Base-by-base conservation (phyloP, 345 rosid species). In the Corchorus capsularis region DNA sequence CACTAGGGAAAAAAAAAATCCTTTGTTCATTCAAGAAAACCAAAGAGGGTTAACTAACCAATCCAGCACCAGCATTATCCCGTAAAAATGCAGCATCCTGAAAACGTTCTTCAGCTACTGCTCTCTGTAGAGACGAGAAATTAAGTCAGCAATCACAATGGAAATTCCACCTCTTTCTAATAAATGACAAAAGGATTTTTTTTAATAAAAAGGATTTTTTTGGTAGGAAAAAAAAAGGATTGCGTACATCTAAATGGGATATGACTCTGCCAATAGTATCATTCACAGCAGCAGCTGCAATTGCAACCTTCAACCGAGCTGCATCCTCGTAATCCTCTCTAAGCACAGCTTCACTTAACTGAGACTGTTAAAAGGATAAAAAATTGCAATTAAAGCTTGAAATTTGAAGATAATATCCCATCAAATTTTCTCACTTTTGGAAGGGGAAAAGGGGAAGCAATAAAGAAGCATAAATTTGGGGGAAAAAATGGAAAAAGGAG, bases 31-130 rank as follows among this genome's bases (percentile, higher is more conserved):
- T 10, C 46, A 9, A 1, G 6, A 41, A n/a, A 2, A 39, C 15
- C 35, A 35, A 6, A 62, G 53, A 8, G 27, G 32, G 57, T 46
- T 46, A 77, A 79, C 93, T 86, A 81, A 95, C 99, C 93, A 95
- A 79, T 62, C 98, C 98, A 85, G 96, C 88, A 80, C 97, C 93
- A 52, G 99, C 94, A 78, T 84, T 78, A 78, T 95, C 98, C 79
- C 94, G 86, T 46, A 95, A 83, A 74, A 87, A 84, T 49, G 92
- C 87, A 4, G 99, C 99, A 80, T 95, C 99, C 62, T 73, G 82
- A 78, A 88, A 90, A 55, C 87, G 91, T 79, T 95, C 98, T 82
- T 90, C 92, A 69, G 75, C 76, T 39, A 95, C 56, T 49, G 96
- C 98, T 81, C 82, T 89, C 99, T 95, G 85, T 60, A 83, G 76